Conservation (phyloP, 1,139 yeast genomes). For the Diutina pseudorugosa region DNA sequence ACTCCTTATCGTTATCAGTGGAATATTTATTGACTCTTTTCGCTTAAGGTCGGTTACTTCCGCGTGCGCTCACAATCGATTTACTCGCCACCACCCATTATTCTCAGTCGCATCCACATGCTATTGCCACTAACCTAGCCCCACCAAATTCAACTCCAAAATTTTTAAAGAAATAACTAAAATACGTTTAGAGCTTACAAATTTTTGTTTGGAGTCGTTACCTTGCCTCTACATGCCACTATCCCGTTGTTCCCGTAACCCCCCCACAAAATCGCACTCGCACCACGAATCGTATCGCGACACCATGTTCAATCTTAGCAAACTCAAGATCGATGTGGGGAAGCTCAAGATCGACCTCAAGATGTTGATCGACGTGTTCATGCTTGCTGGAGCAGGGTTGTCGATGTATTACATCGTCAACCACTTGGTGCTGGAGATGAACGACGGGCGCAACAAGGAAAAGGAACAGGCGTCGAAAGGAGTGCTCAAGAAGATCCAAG, state of each 20-base stretch:
- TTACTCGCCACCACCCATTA: too few relatives aligned
- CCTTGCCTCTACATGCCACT: too few relatives aligned
- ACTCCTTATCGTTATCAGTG: too few relatives aligned
- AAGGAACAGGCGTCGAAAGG: constrained; percentile 55
- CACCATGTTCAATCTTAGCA: constrained; percentile 15
- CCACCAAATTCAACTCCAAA: too few relatives aligned
- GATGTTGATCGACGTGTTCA: constrained; percentile 51
- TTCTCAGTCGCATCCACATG: too few relatives aligned
- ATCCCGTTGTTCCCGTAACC: background rate
- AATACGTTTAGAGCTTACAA: too few relatives aligned
- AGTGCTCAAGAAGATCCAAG: constrained; percentile 47
- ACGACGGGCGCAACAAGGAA: constrained; percentile 50
- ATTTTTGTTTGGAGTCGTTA: too few relatives aligned
- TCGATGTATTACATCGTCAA: constrained; percentile 64
- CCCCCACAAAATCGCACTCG: background rate
- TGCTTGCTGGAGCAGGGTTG: constrained; percentile 72
- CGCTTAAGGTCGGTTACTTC: too few relatives aligned
- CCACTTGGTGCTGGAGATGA: constrained; percentile 28
- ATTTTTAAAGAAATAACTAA: too few relatives aligned
- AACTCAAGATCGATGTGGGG: constrained; percentile 25
- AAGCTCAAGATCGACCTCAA: constrained; percentile 41
- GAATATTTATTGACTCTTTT: too few relatives aligned
- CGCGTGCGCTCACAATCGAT: too few relatives aligned
- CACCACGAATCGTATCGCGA: background rate
- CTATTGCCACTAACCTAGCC: too few relatives aligned